phyloP scores from a whole-genome alignment of 2,329 filamentous ascomycete species.

The Calonectria leucothoes region DNA sequence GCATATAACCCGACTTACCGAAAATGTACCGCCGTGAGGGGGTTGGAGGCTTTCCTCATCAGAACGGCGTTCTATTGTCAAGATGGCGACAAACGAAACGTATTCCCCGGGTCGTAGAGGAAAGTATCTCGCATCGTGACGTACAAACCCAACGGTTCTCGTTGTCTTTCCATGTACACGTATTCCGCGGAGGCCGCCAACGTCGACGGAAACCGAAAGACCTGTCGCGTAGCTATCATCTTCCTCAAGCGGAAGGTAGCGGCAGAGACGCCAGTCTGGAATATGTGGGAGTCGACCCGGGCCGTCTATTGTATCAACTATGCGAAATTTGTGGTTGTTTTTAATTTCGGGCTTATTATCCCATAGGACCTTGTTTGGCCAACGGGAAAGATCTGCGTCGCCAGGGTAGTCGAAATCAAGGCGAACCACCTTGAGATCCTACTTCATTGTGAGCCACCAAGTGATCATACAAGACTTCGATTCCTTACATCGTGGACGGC shows the following conservation, averaged over 20 bases:
- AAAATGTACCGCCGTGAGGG: not conserved
- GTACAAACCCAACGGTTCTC: not conserved
- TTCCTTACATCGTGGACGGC: not conserved
- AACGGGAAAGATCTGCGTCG: not conserved
- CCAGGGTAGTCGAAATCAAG: conserved; percentile 5
- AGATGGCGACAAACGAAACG: not conserved
- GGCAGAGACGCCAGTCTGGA: not conserved
- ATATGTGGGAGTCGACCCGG: not conserved
- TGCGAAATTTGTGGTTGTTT: not conserved
- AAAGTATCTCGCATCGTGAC: not conserved
- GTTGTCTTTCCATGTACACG: not conserved
- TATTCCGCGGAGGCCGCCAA: not conserved
- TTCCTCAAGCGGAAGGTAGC: not conserved
- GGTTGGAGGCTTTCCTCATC: not conserved
- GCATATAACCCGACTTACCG: not conserved
- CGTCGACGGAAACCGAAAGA: not conserved
- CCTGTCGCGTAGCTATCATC: not conserved
- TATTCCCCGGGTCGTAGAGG: not conserved
- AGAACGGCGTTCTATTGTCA: not conserved
- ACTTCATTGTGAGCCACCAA: not conserved
- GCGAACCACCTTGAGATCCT: conserved; percentile 3
- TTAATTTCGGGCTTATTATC: conserved; percentile 7
- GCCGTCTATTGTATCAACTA: not conserved
- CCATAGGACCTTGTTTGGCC: conserved; percentile 6
- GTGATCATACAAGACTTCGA: too few relatives aligned